A percentile compares a stretch with the other conserved stretches of the same genome.
These are phyloP conservation scores for Puccinia coronata DNA, from an alignment of 1,284 basidiomycete genomes.

Conservation along the genomic window DNA sequence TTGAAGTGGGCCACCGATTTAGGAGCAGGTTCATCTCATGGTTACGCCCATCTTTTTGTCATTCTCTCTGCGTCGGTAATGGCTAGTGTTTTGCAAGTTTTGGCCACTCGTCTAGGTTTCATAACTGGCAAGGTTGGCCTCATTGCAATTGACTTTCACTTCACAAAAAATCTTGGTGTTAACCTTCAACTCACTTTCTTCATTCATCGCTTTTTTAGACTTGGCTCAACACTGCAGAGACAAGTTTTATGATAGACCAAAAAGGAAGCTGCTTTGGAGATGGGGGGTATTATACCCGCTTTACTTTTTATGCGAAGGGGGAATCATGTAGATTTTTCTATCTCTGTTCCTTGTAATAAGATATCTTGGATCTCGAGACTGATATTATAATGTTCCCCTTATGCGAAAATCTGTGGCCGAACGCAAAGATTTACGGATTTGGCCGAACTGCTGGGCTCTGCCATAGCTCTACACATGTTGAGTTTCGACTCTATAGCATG, in stretches of 20 bases:
- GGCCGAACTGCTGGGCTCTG: slow-evolving; percentile 71
- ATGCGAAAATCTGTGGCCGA: not conserved
- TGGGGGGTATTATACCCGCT: slow-evolving; percentile 71
- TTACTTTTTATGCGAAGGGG: slow-evolving; percentile 70
- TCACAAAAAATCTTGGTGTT: slow-evolving; percentile 41
- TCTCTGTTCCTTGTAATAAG: not conserved
- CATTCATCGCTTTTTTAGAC: slow-evolving; percentile 51
- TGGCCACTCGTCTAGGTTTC: slow-evolving; percentile 63
- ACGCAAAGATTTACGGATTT: slow-evolving; percentile 61
- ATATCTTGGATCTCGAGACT: not conserved
- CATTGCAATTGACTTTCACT: not conserved
- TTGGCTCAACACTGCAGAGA: slow-evolving; percentile 56
- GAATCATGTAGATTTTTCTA: slow-evolving; percentile 71
- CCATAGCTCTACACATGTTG: slow-evolving; percentile 72
- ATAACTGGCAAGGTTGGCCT: slow-evolving; percentile 59
- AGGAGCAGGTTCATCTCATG: slow-evolving; percentile 60
- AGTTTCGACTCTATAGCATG: too few relatives aligned
- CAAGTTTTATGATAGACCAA: slow-evolving; percentile 67
- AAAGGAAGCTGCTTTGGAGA: slow-evolving; percentile 67
- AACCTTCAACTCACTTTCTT: slow-evolving; percentile 53
- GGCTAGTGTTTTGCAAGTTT: slow-evolving; percentile 60
- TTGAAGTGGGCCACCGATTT: slow-evolving; percentile 57
- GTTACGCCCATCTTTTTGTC: slow-evolving; percentile 82
- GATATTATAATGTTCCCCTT: not conserved
- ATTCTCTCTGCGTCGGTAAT: slow-evolving; percentile 64